Conservation (phyloP, 2,329 filamentous ascomycete species). For the Incumbomyces lentus region DNA sequence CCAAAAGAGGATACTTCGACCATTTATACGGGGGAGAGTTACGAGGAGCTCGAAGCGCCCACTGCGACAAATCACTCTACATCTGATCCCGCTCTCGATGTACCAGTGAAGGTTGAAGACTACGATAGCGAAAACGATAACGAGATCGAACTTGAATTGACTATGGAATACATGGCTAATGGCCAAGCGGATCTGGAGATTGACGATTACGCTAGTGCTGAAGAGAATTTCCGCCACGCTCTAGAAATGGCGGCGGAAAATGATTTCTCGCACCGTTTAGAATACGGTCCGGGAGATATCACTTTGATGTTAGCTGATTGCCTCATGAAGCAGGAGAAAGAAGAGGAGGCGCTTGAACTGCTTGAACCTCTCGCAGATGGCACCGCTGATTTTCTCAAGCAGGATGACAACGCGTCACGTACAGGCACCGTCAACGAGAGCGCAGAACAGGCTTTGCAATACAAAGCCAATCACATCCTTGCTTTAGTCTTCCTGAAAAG, state of each 20-base stretch:
- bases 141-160: constrained; percentile 14
- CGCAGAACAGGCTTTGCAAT: background rate
- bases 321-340: constrained; percentile 16
- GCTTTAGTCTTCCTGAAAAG: constrained; percentile 12
- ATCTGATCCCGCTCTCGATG: background rate
- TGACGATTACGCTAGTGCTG: constrained; percentile 12
- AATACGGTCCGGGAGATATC: constrained; percentile 15
- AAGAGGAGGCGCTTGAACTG: constrained; percentile 15
- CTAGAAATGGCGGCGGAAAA: constrained; percentile 12
- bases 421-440: background rate
- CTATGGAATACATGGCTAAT: constrained; percentile 14
- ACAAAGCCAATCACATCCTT: constrained; percentile 15
- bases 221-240: constrained; percentile 16
- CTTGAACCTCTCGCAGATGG: constrained; percentile 14
- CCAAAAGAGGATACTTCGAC: background rate
- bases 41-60: background rate
- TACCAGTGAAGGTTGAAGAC: background rate
- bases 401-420: background rate
- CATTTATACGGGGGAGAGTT: background rate
- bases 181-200: constrained; percentile 15
- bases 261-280: constrained; percentile 14
- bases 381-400: background rate
- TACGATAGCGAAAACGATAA: constrained; percentile 1
- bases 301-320: constrained; percentile 16
- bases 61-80: background rate